Evolutionary conservation across 78 protist species (phyloP).

Genomic region (Corallochytrium limacisporum): DNA sequence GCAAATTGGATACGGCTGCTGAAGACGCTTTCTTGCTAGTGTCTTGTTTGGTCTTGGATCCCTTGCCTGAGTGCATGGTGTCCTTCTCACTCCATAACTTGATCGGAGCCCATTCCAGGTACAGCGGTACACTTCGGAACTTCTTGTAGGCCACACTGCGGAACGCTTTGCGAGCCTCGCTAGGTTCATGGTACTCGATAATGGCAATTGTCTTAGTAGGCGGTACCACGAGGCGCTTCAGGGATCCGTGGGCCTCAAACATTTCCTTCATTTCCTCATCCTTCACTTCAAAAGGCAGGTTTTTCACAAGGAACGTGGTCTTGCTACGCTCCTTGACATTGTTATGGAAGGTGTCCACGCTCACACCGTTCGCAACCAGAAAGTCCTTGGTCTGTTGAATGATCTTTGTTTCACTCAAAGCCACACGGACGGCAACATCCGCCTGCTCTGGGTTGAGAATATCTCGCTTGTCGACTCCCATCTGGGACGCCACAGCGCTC

Average conservation of each 20-base stretch:
- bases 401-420: slow-evolving; percentile 71
- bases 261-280: slow-evolving; percentile 20
- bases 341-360: slow-evolving; percentile 31
- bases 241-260: slow-evolving; percentile 41
- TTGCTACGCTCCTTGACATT: slow-evolving; percentile 14
- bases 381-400: slow-evolving; percentile 27
- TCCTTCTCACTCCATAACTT: too few relatives aligned
- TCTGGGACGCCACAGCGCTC: slow-evolving; percentile 41
- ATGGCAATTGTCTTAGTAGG: slow-evolving; percentile 66
- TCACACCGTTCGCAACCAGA: slow-evolving; percentile 37
- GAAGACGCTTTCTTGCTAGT: too few relatives aligned
- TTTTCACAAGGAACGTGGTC: slow-evolving; percentile 69
- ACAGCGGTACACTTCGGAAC: slow-evolving; percentile 69
- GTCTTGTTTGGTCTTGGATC: too few relatives aligned
- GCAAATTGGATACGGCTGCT: too few relatives aligned
- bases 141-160: slow-evolving; percentile 61
- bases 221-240: slow-evolving; percentile 37
- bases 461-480: slow-evolving; percentile 46
- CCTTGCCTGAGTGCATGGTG: too few relatives aligned
- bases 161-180: slow-evolving; percentile 80
- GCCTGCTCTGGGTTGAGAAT: background rate
- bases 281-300: slow-evolving; percentile 37
- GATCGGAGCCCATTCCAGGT: slow-evolving; percentile 81
- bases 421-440: slow-evolving; percentile 58
- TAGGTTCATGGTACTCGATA: slow-evolving; percentile 47